Evolutionary conservation across 306 rosid species (phyloP).

Genomic region (Dicorynia guianensis): DNA sequence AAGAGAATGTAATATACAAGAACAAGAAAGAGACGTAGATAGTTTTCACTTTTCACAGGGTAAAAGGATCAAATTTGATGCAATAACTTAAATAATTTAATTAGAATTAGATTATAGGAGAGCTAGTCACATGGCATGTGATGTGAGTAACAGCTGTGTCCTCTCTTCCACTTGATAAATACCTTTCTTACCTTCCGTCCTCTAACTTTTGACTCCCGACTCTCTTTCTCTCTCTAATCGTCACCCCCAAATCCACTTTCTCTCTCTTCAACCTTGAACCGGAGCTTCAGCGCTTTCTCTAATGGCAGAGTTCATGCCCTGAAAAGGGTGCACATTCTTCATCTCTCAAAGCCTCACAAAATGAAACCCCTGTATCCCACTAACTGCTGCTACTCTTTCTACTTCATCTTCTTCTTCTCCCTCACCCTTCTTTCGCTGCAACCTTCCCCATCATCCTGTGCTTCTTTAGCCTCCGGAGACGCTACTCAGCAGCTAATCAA

Average conservation of each 20-base stretch:
- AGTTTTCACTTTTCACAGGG: no score
- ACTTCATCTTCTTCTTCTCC: not conserved
- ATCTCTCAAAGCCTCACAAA: not conserved
- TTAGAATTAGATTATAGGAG: not conserved
- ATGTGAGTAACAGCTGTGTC: conserved; percentile 75
- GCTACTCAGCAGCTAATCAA: conserved; percentile 57
- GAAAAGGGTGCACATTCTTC: not conserved
- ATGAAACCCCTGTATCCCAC: conserved; percentile 42
- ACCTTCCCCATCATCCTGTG: not conserved
- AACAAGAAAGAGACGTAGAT: no score
- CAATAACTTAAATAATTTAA: no score
- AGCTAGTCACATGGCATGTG: conserved; percentile 74
- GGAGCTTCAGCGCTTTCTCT: conserved; percentile 46
- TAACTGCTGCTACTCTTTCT: not conserved
- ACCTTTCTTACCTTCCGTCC: conserved; percentile 73
- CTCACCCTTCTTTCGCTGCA: conserved; percentile 35
- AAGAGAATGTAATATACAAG: no score
- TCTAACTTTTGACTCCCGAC: conserved; percentile 70
- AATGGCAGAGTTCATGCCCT: conserved; percentile 68
- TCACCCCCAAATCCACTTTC: not conserved
- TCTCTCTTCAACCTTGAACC: conserved; percentile 18
- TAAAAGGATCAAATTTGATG: not conserved
- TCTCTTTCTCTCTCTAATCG: conserved; percentile 14
- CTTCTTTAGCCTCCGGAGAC: conserved; percentile 28
- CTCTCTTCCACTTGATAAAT: conserved; percentile 69